These are phyloP conservation scores for Smittium mucronatum DNA, from an alignment of 371 early-diverging fungal species.

Conservation along the genomic window DNA sequence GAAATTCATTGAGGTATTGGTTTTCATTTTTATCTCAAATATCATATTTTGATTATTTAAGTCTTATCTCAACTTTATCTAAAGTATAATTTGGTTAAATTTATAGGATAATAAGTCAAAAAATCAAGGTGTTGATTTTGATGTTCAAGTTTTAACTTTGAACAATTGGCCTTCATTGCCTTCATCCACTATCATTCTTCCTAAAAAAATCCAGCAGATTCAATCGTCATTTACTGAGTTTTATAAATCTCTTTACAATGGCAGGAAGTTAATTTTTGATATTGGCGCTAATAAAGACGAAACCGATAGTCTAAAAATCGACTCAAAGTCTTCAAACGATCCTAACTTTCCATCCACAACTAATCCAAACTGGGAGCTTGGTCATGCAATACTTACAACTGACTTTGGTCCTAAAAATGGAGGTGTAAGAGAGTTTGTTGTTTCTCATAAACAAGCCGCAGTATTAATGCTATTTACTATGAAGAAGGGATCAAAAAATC, in stretches of 20 bases:
- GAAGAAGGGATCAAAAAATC: conserved; percentile 26
- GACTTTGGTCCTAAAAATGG: conserved; percentile 13
- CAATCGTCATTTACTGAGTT: conserved; percentile 44
- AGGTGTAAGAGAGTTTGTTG: conserved; percentile 55
- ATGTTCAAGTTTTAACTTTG: conserved; percentile 68
- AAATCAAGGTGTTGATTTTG: conserved; percentile 28
- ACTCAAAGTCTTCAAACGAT: neutral
- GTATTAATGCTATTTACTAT: conserved; percentile 55
- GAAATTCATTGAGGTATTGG: neutral
- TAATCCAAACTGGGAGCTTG: neutral
- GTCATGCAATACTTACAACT: neutral
- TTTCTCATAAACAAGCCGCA: conserved; percentile 60
- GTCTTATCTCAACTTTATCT: neutral
- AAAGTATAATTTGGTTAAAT: neutral
- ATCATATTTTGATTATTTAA: neutral
- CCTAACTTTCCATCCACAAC: neutral
- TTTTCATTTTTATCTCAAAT: too few relatives aligned
- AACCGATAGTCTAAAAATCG: neutral
- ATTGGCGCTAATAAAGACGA: neutral
- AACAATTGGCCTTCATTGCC: conserved; percentile 85
- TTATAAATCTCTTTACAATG: conserved; percentile 59
- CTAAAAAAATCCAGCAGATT: conserved; percentile 41
- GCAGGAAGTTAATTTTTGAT: conserved; percentile 47
- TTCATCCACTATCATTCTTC: conserved; percentile 45
- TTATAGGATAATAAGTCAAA: neutral